Percentiles rank a stretch among this genome's conserved stretches.
phyloP scores from a whole-genome alignment of 192 early-diverging fungal species.

The Podila horticola region DNA sequence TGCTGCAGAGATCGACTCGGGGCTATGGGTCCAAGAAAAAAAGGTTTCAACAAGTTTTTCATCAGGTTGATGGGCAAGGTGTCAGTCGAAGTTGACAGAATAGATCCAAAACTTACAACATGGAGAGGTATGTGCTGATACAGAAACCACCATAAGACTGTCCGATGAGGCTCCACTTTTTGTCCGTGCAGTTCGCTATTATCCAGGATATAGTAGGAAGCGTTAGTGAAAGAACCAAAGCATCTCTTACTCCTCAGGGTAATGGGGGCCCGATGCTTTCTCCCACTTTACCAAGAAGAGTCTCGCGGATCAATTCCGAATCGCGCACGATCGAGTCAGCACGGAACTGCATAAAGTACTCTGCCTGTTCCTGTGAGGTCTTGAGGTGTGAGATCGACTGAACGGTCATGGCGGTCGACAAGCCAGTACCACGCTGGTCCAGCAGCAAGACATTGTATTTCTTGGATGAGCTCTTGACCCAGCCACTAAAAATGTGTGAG shows the following conservation, averaged over 20 bases:
- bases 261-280: too few species aligned
- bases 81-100: not conserved
- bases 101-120: conserved; percentile 60
- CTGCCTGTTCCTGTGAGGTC: conserved; percentile 63
- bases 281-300: conserved; percentile 54
- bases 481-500: conserved; percentile 14
- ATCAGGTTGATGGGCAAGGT: not conserved
- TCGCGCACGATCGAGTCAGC: conserved; percentile 77
- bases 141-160: conserved; percentile 82
- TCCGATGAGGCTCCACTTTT: conserved; percentile 64
- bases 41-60: too few species aligned
- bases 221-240: too few species aligned
- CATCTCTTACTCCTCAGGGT: too few species aligned
- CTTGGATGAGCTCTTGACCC: conserved; percentile 56
- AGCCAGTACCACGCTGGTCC: conserved; percentile 77
- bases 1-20: conserved; percentile 66
- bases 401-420: conserved; percentile 67
- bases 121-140: conserved; percentile 70
- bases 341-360: conserved; percentile 71
- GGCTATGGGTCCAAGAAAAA: conserved; percentile 32
- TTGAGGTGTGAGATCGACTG: conserved; percentile 57
- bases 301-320: conserved; percentile 70
- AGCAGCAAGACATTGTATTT: conserved; percentile 74
- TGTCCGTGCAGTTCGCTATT: conserved; percentile 30
- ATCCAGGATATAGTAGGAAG: not conserved